A percentile compares a stretch with the other conserved stretches of the same genome.
Evolutionary conservation across 768 basidiomycete species (phyloP).

Genomic region (Auricularia heimuer): DNA sequence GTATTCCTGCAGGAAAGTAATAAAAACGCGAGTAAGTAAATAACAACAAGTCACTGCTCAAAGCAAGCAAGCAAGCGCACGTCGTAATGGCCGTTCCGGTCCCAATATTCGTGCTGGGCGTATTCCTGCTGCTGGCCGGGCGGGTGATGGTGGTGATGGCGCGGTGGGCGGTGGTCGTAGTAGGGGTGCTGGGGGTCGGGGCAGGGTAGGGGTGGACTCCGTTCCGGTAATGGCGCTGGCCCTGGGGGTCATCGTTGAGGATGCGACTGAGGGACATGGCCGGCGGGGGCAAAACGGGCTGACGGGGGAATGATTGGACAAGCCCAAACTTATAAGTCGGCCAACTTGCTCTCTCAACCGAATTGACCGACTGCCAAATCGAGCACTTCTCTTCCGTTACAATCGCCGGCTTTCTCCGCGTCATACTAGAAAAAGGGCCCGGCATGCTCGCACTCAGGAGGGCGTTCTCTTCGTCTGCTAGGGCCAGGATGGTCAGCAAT

Average conservation of each 20-base stretch:
- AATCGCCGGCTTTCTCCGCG: background rate
- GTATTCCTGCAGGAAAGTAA: slow-evolving; percentile 21
- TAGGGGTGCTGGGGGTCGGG: background rate
- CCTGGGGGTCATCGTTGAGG: slow-evolving; percentile 60
- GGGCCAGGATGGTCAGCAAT: slow-evolving; percentile 7
- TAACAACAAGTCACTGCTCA: slow-evolving; percentile 8
- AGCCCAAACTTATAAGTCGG: background rate
- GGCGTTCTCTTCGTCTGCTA: slow-evolving; percentile 7
- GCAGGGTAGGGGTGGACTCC: slow-evolving; percentile 26
- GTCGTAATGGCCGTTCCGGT: slow-evolving; percentile 14
- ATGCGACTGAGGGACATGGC: slow-evolving; percentile 71
- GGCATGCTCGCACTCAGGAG: slow-evolving; percentile 3
- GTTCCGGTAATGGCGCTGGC: slow-evolving; percentile 16
- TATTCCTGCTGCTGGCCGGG: background rate
- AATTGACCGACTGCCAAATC: too few relatives aligned
- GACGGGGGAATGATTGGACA: background rate
- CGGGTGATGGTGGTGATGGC: background rate
- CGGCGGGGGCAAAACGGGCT: background rate
- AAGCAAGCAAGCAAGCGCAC: slow-evolving; percentile 14
- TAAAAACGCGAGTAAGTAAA: slow-evolving; percentile 10
- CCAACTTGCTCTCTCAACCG: too few relatives aligned
- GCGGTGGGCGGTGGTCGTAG: slow-evolving; percentile 16
- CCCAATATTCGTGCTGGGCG: slow-evolving; percentile 15
- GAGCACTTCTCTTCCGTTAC: background rate
- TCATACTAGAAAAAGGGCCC: background rate